phyloP scores from a whole-genome alignment of 805 yeast species.

The Suhomyces kilbournensis region DNA sequence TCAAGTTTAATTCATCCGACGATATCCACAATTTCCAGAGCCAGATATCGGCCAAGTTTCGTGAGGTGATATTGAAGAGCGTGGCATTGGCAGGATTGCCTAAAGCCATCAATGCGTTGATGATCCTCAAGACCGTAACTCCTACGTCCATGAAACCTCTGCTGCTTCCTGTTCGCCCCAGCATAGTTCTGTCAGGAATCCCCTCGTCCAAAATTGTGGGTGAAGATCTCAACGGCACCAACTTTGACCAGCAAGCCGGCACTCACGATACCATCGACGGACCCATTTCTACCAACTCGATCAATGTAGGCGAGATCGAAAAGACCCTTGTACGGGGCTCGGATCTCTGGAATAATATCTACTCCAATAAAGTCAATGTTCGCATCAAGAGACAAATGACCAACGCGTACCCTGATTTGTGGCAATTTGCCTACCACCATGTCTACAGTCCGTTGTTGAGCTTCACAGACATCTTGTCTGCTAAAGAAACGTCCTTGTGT shows the following conservation, averaged over 20 bases:
- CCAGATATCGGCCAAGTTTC: conserved; percentile 48
- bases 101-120: conserved; percentile 75
- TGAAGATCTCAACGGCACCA: conserved; percentile 39
- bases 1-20: conserved; percentile 29
- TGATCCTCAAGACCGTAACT: conserved; percentile 59
- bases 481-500: conserved; percentile 72
- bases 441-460: conserved; percentile 80
- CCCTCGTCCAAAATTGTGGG: conserved; percentile 36
- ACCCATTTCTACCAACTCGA: conserved; percentile 31
- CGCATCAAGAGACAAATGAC: conserved; percentile 67
- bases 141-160: conserved; percentile 44
- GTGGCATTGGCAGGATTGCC: conserved; percentile 84
- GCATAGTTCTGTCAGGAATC: conserved; percentile 32
- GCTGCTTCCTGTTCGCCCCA: conserved; percentile 25
- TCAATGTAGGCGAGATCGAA: conserved; percentile 26
- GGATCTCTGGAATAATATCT: conserved; percentile 69
- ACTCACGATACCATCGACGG: conserved; percentile 38
- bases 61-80: conserved; percentile 78
- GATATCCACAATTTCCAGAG: conserved; percentile 37
- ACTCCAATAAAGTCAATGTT: conserved; percentile 63
- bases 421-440: conserved; percentile 66
- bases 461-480: conserved; percentile 56
- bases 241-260: conserved; percentile 21
- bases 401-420: conserved; percentile 81
- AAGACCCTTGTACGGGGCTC: conserved; percentile 48